These are phyloP conservation scores for Leishmania lainsoni DNA, from an alignment of 208 protist species.

Conservation along the genomic window DNA sequence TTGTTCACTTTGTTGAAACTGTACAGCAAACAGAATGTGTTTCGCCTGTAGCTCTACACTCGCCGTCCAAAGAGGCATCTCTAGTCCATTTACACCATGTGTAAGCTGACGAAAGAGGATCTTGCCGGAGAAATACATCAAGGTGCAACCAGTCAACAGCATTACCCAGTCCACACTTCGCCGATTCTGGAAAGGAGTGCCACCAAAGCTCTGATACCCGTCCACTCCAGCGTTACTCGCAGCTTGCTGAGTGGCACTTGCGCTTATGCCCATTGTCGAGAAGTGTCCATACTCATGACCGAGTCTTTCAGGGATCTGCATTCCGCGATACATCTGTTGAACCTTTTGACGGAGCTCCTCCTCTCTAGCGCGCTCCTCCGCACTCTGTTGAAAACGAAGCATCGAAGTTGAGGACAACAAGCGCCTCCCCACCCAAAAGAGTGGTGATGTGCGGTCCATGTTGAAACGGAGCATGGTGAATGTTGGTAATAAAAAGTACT, in stretches of 20 bases:
- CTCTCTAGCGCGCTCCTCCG: constrained; percentile 49
- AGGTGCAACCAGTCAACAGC: constrained; percentile 52
- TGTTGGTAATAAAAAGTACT: not conserved
- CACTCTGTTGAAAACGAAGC: constrained; percentile 17
- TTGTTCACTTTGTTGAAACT: constrained; percentile 53
- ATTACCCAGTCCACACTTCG: constrained; percentile 60
- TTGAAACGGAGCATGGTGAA: constrained; percentile 13
- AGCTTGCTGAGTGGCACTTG: constrained; percentile 32
- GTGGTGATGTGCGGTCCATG: not conserved
- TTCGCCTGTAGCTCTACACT: constrained; percentile 63
- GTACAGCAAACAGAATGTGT: constrained; percentile 67
- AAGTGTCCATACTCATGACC: constrained; percentile 71
- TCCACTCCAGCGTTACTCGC: constrained; percentile 18
- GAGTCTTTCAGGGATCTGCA: constrained; percentile 45
- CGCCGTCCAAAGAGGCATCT: constrained; percentile 66
- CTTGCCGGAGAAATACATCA: constrained; percentile 67
- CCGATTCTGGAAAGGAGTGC: constrained; percentile 6
- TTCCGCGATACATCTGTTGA: constrained; percentile 48
- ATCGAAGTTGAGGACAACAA: constrained; percentile 23
- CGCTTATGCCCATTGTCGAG: constrained; percentile 39
- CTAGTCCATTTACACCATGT: constrained; percentile 37
- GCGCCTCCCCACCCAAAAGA: not conserved
- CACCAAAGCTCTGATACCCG: constrained; percentile 1
- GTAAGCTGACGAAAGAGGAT: constrained; percentile 54
- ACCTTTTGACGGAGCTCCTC: constrained; percentile 55